Percentiles rank a stretch among this genome's conserved stretches.
Evolutionary conservation across 768 basidiomycete genomes (phyloP).

Genomic region (Boletus barrowsii): DNA sequence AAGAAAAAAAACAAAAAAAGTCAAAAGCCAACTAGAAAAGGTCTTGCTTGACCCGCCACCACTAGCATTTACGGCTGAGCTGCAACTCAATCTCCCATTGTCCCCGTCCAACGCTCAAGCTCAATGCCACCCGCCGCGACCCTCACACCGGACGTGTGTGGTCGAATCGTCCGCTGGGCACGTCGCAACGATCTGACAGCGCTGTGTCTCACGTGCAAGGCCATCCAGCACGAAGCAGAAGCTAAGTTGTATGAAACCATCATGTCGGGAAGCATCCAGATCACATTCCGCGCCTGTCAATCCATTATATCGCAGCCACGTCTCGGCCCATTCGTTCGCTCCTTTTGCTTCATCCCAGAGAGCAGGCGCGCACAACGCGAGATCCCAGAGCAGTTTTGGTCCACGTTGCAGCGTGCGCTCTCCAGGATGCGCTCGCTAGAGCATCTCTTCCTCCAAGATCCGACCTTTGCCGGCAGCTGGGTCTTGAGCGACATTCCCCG

Average conservation of each 20-base stretch:
- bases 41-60: neutral
- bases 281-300: constrained; percentile 37
- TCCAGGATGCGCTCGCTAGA: constrained; percentile 44
- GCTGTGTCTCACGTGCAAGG: constrained; percentile 45
- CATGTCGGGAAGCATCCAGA: constrained; percentile 36
- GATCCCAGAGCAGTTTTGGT: constrained; percentile 42
- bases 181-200: constrained; percentile 37
- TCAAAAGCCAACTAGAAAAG: neutral
- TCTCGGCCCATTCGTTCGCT: constrained; percentile 41
- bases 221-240: constrained; percentile 49
- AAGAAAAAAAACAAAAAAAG: neutral
- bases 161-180: constrained; percentile 38
- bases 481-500: constrained; percentile 40
- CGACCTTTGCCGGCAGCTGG: constrained; percentile 40
- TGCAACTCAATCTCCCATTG: neutral
- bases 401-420: constrained; percentile 40
- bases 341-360: constrained; percentile 42
- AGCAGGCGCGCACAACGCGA: constrained; percentile 23
- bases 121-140: constrained; percentile 13
- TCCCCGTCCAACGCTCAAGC: neutral
- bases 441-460: constrained; percentile 41
- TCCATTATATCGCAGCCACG: constrained; percentile 35
- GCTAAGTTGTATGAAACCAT: constrained; percentile 42
- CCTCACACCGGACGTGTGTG: constrained; percentile 44
- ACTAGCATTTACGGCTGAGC: too few relatives aligned